These are phyloP conservation scores for Glarea lozoyensis DNA, from an alignment of 495 filamentous ascomycete species.

Conservation along the genomic window DNA sequence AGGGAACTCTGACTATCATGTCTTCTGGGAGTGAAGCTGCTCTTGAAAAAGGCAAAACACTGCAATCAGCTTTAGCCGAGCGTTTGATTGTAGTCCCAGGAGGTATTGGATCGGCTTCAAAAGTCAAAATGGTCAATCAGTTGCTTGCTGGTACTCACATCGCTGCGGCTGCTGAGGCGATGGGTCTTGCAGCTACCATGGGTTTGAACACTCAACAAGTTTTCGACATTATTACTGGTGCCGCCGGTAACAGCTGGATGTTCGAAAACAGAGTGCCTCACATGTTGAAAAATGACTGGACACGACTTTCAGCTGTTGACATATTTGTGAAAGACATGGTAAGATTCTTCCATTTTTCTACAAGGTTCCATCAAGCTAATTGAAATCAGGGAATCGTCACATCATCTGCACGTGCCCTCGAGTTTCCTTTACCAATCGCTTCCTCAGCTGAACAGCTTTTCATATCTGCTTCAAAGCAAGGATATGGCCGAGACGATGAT, in stretches of 20 bases:
- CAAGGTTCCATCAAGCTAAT: slow-evolving; percentile 25
- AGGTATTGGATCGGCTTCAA: slow-evolving; percentile 64
- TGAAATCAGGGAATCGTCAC: slow-evolving; percentile 52
- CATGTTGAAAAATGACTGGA: slow-evolving; percentile 60
- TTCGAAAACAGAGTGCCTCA: slow-evolving; percentile 64
- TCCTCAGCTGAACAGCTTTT: slow-evolving; percentile 64
- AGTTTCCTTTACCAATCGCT: slow-evolving; percentile 57
- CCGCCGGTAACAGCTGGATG: slow-evolving; percentile 71
- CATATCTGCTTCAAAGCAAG: slow-evolving; percentile 45
- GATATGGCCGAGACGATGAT: slow-evolving; percentile 60
- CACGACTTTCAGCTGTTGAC: slow-evolving; percentile 58
- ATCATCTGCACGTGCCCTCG: slow-evolving; percentile 46
- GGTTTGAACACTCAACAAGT: slow-evolving; percentile 52
- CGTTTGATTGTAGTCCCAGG: slow-evolving; percentile 71
- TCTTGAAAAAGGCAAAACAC: slow-evolving; percentile 44
- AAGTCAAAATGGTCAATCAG: slow-evolving; percentile 82
- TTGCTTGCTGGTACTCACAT: slow-evolving; percentile 71
- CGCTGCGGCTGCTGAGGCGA: slow-evolving; percentile 58
- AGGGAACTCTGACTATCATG: slow-evolving; percentile 74
- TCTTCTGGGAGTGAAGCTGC: slow-evolving; percentile 50
- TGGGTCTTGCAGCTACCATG: slow-evolving; percentile 60
- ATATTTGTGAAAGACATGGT: slow-evolving; percentile 73
- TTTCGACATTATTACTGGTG: slow-evolving; percentile 44
- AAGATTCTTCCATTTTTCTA: slow-evolving; percentile 20
- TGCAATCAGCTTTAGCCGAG: slow-evolving; percentile 55